A percentile compares a stretch with the other conserved stretches of the same genome.
These are phyloP conservation scores for Dioscorea cayenensis DNA, from an alignment of 116 monocot species.

Conservation along the genomic window DNA sequence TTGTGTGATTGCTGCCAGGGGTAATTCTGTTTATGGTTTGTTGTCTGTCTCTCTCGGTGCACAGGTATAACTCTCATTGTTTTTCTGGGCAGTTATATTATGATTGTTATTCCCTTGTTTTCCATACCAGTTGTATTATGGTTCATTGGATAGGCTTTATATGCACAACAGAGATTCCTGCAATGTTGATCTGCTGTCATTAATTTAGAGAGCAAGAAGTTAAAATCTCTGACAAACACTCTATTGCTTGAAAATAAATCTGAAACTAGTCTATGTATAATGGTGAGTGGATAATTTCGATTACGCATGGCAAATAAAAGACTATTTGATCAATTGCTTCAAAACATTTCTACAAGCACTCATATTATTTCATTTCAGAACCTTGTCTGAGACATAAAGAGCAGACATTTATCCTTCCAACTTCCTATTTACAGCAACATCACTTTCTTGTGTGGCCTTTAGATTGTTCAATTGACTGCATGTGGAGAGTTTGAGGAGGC, in stretches of 20 bases:
- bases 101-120: background rate
- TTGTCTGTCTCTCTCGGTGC: slow-evolving; percentile 93
- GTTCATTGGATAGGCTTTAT: no score
- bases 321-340: no score
- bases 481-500: slow-evolving; percentile 99
- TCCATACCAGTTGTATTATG: background rate
- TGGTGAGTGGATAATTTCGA: no score
- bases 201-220: no score
- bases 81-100: background rate
- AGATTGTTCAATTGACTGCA: slow-evolving; percentile 99
- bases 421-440: background rate
- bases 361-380: background rate
- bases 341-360: background rate
- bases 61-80: slow-evolving; percentile 35
- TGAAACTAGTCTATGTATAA: no score
- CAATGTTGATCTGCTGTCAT: no score
- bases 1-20: slow-evolving; percentile 65
- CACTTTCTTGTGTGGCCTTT: slow-evolving; percentile 10
- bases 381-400: background rate
- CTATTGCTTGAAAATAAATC: no score
- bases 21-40: slow-evolving; percentile 77
- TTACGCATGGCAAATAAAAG: no score
- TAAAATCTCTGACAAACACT: no score
- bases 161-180: no score
- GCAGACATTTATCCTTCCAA: background rate